Conservation (phyloP, 2,329 filamentous ascomycete genomes). For the Fusarium heterosporum region DNA sequence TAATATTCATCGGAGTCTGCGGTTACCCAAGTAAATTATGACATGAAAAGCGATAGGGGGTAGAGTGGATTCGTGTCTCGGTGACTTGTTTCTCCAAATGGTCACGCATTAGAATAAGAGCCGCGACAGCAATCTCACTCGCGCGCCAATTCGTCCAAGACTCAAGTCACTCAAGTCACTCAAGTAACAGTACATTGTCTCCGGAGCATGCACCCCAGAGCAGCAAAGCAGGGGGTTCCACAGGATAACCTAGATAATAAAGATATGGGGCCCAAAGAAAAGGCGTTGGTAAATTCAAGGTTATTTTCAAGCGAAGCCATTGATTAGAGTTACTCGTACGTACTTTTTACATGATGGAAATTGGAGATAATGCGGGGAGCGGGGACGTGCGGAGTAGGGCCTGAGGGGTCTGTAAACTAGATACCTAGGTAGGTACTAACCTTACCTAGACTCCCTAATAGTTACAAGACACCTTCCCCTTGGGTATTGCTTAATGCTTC, state of each 20-base stretch:
- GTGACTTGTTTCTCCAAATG: constrained; percentile 7
- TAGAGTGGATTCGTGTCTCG: not conserved
- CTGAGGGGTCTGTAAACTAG: not conserved
- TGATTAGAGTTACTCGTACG: constrained; percentile 37
- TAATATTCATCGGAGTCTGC: not conserved
- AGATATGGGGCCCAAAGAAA: constrained; percentile 7
- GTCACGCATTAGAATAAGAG: not conserved
- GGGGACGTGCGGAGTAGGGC: constrained; percentile 34
- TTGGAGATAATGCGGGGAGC: constrained; percentile 37
- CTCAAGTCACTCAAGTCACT: constrained; percentile 31
- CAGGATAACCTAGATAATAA: constrained; percentile 22
- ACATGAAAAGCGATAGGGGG: not conserved
- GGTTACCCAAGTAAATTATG: not conserved
- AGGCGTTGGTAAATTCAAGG: constrained; percentile 13
- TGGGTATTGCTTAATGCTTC: constrained; percentile 1
- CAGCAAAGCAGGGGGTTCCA: constrained; percentile 10
- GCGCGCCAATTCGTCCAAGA: not conserved
- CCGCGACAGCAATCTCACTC: not conserved
- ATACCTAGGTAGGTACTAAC: no score
- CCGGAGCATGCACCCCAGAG: constrained; percentile 36
- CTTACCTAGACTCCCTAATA: no score
- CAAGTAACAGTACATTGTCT: constrained; percentile 30
- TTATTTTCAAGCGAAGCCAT: constrained; percentile 27
- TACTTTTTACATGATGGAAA: constrained; percentile 45
- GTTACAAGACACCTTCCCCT: not conserved